Conservation (phyloP, 768 basidiomycete species). For the Amyloporia xantha region DNA sequence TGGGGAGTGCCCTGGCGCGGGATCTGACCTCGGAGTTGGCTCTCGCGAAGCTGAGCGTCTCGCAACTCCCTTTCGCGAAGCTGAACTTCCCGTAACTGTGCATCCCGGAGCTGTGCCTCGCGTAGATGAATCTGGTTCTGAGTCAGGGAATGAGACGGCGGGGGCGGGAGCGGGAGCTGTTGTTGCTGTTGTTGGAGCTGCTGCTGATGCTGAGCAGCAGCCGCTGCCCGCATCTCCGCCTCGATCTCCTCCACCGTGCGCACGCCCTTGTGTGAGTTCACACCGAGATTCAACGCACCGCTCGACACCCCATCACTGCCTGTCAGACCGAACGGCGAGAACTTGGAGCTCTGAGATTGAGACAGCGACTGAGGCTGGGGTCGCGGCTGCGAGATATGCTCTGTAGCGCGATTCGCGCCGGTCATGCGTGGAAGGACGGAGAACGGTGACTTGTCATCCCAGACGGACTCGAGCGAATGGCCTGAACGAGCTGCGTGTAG, state of each 20-base stretch:
- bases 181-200: slow-evolving; percentile 14
- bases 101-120: slow-evolving; percentile 21
- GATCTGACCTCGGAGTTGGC: slow-evolving; percentile 2
- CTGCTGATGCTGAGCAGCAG: slow-evolving; percentile 25
- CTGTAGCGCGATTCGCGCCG: slow-evolving; percentile 37
- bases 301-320: slow-evolving; percentile 18
- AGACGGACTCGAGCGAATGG: slow-evolving; percentile 64
- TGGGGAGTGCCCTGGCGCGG: slow-evolving; percentile 19
- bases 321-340: slow-evolving; percentile 11
- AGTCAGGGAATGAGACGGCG: slow-evolving; percentile 24
- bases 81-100: background rate
- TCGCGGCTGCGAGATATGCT: slow-evolving; percentile 22
- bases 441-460: slow-evolving; percentile 77
- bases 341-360: slow-evolving; percentile 20
- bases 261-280: slow-evolving; percentile 20
- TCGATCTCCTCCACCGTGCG: slow-evolving; percentile 80
- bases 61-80: background rate
- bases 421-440: slow-evolving; percentile 56
- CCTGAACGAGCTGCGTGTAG: slow-evolving; percentile 33
- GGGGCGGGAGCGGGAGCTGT: slow-evolving; percentile 7
- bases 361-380: slow-evolving; percentile 17
- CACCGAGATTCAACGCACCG: slow-evolving; percentile 14
- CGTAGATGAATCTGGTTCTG: slow-evolving; percentile 27
- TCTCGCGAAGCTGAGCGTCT: background rate
- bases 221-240: slow-evolving; percentile 69